phyloP scores from a whole-genome alignment of 139 green algal genomes.

The Tetraselmis chui region DNA sequence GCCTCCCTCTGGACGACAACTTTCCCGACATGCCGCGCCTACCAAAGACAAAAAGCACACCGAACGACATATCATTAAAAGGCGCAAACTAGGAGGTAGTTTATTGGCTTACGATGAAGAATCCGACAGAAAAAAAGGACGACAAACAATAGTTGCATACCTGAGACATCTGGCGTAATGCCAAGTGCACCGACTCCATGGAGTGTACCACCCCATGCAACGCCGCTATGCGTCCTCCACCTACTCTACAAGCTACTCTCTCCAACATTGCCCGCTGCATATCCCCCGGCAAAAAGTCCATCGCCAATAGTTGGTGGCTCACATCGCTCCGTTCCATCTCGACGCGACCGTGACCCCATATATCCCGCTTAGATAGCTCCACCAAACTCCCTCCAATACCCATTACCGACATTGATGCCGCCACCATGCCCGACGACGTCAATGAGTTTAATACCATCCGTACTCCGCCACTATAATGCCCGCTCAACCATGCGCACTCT shows the following conservation, averaged over 20 bases:
- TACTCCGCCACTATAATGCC: slow-evolving; percentile 31
- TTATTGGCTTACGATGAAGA: too few relatives aligned
- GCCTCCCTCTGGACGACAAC: not conserved
- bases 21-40: not conserved
- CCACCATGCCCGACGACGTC: slow-evolving; percentile 74
- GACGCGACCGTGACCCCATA: slow-evolving; percentile 46
- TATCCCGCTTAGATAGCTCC: slow-evolving; percentile 87
- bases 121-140: too few relatives aligned
- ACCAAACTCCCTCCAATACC: slow-evolving; percentile 48
- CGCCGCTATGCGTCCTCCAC: not conserved
- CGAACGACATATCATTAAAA: too few relatives aligned
- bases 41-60: too few relatives aligned
- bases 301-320: slow-evolving; percentile 59
- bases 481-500: not conserved
- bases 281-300: slow-evolving; percentile 74
- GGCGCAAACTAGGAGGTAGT: too few relatives aligned
- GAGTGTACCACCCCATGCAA: not conserved
- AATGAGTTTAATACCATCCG: slow-evolving; percentile 71
- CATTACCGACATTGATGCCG: slow-evolving; percentile 40
- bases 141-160: not conserved
- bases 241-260: not conserved
- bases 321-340: slow-evolving; percentile 65
- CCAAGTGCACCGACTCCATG: not conserved
- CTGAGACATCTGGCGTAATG: not conserved
- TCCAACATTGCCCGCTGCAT: not conserved